Evolutionary conservation across 1,139 yeast species (phyloP), one percentile per base, ranked within the genome.

Genomic region (Debaryomyces psychrophilus): DNA sequence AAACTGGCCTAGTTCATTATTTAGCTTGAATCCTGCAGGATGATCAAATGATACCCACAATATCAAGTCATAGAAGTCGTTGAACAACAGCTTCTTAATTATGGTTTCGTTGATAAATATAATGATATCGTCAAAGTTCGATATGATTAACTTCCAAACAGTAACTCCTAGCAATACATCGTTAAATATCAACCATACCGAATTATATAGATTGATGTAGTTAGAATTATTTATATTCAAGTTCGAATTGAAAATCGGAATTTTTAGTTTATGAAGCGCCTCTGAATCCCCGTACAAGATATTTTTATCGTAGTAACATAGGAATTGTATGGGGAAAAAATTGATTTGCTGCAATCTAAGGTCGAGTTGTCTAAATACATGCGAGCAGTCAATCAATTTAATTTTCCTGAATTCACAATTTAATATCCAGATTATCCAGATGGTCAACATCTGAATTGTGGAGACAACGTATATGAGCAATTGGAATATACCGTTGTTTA

Each of bases 1-100:
- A 58, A 95, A 95, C 23, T 75, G 77, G 0, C 97, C 92, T 29
- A 95, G 72, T 59, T 90, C 97, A 47, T 83, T 85, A 64, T 95
- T 95, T 48, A 95, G 77, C 60, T 95, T 95, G 59, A 95, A 83
- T 2, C 99, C 99, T 8, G 95, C 97, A 0, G 99, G 99, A 61
- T 93, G 88, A 53, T 69, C 52, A 12, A 81, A 81, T 69, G 92
- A 90, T 29, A 95, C 73, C 95, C 96, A 87, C 2, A 72, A 56
- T 9, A 92, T 82, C 27, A 86, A 65, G 2, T 61, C 55, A 34
- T 75, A 69, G 43, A 86, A 66, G 15, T 68, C 65, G 15, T 53
- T 46, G 46, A 64, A 69, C 9, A 73, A 51, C 5, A 74, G 44
- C 11, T 57, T 56, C 15, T 67, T 58, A 2, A 79, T 67, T 7